Evolutionary conservation across 441 rosid genomes (phyloP).

Genomic region (Capsella rubella): DNA sequence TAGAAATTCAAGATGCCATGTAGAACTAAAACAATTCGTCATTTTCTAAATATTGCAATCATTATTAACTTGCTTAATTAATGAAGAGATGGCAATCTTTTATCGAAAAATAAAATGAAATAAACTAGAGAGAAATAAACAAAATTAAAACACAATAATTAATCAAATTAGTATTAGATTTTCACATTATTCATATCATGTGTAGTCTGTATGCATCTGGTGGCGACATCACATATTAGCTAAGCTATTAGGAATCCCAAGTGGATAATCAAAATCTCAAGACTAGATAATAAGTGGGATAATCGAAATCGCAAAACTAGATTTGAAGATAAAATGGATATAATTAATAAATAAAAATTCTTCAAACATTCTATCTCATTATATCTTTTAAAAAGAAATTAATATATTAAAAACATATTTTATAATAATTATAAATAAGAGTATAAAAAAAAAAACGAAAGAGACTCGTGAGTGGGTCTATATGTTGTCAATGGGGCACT

Average conservation of each 20-base stretch:
- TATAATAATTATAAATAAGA: neutral
- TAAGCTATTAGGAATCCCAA: neutral
- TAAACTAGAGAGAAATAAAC: too few relatives aligned
- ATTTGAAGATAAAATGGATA: neutral
- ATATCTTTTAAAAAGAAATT: neutral
- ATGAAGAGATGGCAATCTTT: too few relatives aligned
- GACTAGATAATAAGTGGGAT: neutral
- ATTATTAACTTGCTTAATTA: neutral
- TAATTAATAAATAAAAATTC: too few relatives aligned
- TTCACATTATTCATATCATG: neutral
- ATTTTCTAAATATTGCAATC: neutral
- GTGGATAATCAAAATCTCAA: slow-evolving; percentile 22
- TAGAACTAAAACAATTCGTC: neutral
- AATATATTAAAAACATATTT: neutral
- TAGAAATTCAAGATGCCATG: slow-evolving; percentile 17
- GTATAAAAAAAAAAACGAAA: slow-evolving; percentile 49
- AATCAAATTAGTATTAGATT: neutral
- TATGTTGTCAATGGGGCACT: slow-evolving; percentile 59
- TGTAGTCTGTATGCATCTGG: neutral
- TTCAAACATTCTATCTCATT: neutral
- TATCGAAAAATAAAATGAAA: too few relatives aligned
- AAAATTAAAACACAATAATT: neutral
- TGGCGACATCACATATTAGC: slow-evolving; percentile 10
- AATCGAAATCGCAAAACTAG: neutral
- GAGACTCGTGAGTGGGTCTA: slow-evolving; percentile 88